Base-by-base conservation (phyloP, 2,329 filamentous ascomycete species). In the Xylaria arbuscula region DNA sequence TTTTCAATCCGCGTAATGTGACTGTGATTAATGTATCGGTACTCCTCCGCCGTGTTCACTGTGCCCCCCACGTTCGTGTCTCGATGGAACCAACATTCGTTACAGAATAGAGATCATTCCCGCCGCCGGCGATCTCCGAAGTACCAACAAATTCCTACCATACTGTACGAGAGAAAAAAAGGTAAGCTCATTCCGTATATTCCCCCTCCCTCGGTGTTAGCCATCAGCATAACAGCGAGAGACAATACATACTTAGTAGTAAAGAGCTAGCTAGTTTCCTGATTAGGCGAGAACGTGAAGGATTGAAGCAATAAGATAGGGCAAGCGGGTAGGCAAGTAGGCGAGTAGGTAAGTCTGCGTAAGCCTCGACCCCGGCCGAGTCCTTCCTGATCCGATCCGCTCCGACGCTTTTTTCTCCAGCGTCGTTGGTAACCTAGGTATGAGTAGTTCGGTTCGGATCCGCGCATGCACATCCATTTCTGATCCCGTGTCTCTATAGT, bases 121-220 rank as follows among this genome's bases (percentile, higher is more conserved):
- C 34, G 38, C 19, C 34, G 38, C 62, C 66, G 62, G 62, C 19
- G 15, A 68, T 55, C 38, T 63, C 66, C 66, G 66, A 7, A 3
- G 10, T 5, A 42, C 36, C 36, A 15, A 17, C 1, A 17, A 42
- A 13, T 42, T 42, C 28, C 28, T 28, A 28, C 28, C 28, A 28
- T 28, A 28, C 28, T 28, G 28, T 28, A 48, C 11, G 6, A 48
- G 6, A 24, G 11, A 55, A 54, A 6, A 28, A 50, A 13, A 15
- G 38, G 9, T 32, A 64, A 64, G 48, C 50, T 38, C 13, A 10
- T 22, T 42, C 36, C 42, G n/a, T 42, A 51, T 6, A 8, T 32
- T 66, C 28, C 28, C 28, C 28, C 28, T 28, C 22, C 34, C 51
- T 40, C 51, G 3, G 15, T 2, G 28, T 28, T 28, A 19, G 15